A percentile compares a stretch with the other conserved stretches of the same genome.
Evolutionary conservation across 2,329 filamentous ascomycete species (phyloP).

Genomic region (Diaporthe ampelina): DNA sequence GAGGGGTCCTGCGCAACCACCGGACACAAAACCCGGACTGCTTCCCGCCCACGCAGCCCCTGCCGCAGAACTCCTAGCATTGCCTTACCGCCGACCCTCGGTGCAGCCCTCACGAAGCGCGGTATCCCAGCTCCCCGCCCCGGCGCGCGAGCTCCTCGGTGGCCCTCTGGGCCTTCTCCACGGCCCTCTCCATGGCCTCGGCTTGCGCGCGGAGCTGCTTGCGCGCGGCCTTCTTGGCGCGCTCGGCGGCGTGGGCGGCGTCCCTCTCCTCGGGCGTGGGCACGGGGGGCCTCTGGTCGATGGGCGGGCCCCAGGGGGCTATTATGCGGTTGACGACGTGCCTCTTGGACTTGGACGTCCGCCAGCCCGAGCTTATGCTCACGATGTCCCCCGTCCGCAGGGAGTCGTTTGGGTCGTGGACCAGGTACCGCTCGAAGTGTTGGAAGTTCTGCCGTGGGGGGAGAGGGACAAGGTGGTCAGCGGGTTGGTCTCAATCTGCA

Average conservation of each 20-base stretch:
- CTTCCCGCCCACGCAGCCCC: background rate
- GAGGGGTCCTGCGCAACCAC: background rate
- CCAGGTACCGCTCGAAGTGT: conserved; percentile 74
- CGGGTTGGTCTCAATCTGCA: background rate
- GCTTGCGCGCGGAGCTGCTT: conserved; percentile 51
- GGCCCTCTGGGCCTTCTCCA: conserved; percentile 45
- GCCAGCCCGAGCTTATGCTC: conserved; percentile 76
- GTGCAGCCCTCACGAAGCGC: background rate
- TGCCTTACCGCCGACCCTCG: too few species aligned
- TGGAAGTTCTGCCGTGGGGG: conserved; percentile 71
- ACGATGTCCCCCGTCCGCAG: conserved; percentile 82
- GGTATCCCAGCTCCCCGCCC: conserved; percentile 9
- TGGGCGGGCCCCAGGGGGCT: conserved; percentile 74
- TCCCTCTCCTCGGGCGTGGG: conserved; percentile 75
- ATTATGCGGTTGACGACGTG: conserved; percentile 84
- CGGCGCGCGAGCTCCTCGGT: conserved; percentile 9
- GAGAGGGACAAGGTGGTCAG: conserved; percentile 3
- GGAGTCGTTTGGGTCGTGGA: conserved; percentile 83
- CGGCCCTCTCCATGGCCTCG: conserved; percentile 41
- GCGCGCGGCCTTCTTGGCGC: conserved; percentile 69
- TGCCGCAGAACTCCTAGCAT: background rate
- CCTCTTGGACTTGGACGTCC: conserved; percentile 75
- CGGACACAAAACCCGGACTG: background rate
- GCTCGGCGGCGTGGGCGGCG: conserved; percentile 66
- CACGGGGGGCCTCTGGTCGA: conserved; percentile 75